Evolutionary conservation across 116 monocot species (phyloP), one percentile per base, ranked within the genome.

Genomic region (Dioscorea cayenensis): DNA sequence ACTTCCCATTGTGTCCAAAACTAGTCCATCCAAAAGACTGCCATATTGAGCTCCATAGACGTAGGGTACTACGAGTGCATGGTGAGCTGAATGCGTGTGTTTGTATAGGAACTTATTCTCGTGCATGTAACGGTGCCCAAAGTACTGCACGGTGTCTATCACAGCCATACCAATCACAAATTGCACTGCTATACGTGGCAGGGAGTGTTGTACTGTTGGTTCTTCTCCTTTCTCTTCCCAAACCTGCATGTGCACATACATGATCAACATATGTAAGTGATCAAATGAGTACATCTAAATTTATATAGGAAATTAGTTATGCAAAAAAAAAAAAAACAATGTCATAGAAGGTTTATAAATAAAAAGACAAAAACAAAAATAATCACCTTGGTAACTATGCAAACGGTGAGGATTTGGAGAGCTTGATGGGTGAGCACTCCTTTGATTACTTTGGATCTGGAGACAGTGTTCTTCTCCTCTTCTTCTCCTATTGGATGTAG

Each of bases 401-500:
- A 29, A 7, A 77, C 68, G 52, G 73, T 60, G 25, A 73, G 50
- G 43, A 69, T 65, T 8, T 81, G 81, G 17, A 81, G 32, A 2
- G 68, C 48, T 25, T 81, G 81, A 6, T 69, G 77, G 19, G 77
- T 27, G 18, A 81, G 73, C 20, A 81, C 81, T 7, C 69, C 67
- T 63, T 58, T 81, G 48, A 73, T 60, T 8, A 81, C 81, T 0
- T 61, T 68, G 20, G 36, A 49, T 32, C 73, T 81, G 51, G 81
- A 77, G 25, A 77, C 73, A 4, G 73, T 4, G 48, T 81, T 81
- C 65, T 77, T 77, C 48, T 51, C 21, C 2, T 68, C 69, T 22
- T 81, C 81, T 19, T 77, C 81, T 1, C 21, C 77, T 27, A 52
- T 73, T 1, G 73, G 65, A 17, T 81, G 81, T 6, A 81, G 60